A percentile compares a stretch with the other conserved stretches of the same genome.
phyloP scores from a whole-genome alignment of 352 stramenopile species.

The Globisporangium emineosum region DNA sequence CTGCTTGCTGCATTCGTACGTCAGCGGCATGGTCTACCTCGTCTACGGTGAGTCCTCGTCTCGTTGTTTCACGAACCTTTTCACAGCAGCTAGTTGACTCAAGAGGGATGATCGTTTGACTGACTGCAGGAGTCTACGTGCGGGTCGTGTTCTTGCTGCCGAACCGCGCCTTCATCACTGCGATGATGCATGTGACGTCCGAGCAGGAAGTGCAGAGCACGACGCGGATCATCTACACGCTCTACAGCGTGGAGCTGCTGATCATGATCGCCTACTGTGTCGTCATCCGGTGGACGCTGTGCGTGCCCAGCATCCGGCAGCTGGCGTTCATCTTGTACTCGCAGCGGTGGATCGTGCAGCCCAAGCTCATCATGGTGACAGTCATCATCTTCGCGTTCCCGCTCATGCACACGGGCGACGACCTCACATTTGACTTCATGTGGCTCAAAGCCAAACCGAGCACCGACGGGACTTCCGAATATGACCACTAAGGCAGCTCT shows the following conservation, averaged over 20 bases:
- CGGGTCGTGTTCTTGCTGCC: conserved; percentile 5
- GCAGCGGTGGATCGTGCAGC: background rate
- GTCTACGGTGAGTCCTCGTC: conserved; percentile 3
- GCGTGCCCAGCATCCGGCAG: conserved; percentile 2
- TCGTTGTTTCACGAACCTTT: background rate
- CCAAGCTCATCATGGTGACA: background rate
- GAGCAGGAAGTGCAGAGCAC: background rate
- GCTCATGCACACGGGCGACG: too few species aligned
- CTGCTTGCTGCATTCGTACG: conserved; percentile 3
- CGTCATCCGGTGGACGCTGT: background rate
- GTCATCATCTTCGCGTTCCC: background rate
- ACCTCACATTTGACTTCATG: too few species aligned
- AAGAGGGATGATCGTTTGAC: background rate
- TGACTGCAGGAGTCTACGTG: conserved; percentile 6
- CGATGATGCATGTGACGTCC: conserved; percentile 3
- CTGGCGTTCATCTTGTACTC: conserved; percentile 7
- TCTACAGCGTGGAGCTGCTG: conserved; percentile 4
- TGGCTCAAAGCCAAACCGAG: too few species aligned
- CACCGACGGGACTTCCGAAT: too few species aligned
- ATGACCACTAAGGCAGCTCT: too few species aligned
- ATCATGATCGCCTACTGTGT: conserved; percentile 1
- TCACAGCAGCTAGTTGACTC: background rate
- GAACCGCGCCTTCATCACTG: conserved; percentile 4
- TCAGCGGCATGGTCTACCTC: background rate
- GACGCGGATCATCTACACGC: background rate